Percentiles rank a stretch among this genome's conserved stretches.
Evolutionary conservation across 1,284 basidiomycete genomes (phyloP).

Genomic region (Macrocystidia cucumis): DNA sequence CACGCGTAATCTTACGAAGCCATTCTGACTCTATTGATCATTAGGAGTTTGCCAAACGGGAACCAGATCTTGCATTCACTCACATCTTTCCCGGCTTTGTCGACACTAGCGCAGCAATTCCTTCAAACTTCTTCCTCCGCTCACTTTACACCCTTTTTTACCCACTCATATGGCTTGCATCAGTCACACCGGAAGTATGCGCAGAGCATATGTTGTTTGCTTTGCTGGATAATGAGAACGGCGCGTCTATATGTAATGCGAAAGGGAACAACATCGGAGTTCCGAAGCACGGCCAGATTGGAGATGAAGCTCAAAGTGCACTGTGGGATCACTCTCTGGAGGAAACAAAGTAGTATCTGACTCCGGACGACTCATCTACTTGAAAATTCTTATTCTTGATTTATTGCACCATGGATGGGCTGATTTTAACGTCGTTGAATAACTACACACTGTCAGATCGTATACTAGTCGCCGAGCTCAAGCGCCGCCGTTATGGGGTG

Average conservation of each 20-base stretch:
- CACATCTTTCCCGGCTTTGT: constrained; percentile 25
- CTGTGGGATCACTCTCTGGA: constrained; percentile 10
- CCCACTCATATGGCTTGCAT: constrained; percentile 11
- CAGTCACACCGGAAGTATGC: constrained; percentile 17
- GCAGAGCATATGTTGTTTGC: constrained; percentile 23
- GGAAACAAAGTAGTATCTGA: constrained; percentile 6
- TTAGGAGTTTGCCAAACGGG: constrained; percentile 24
- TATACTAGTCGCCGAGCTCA: too few relatives aligned
- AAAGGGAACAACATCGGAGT: constrained; percentile 8
- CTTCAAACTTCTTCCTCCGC: too few relatives aligned
- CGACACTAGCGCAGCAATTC: constrained; percentile 13
- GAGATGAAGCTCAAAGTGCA: constrained; percentile 4
- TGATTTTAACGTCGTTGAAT: too few relatives aligned
- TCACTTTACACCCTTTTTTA: constrained; percentile 1
- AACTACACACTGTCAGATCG: too few relatives aligned
- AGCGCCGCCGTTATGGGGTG: too few relatives aligned
- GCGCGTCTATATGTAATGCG: background rate
- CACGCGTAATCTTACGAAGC: too few relatives aligned
- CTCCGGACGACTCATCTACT: too few relatives aligned
- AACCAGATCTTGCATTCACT: constrained; percentile 28
- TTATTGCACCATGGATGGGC: too few relatives aligned
- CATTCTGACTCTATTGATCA: background rate
- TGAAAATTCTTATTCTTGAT: too few relatives aligned
- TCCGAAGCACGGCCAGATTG: constrained; percentile 7
- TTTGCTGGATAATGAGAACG: constrained; percentile 3